Evolutionary conservation across 176 grass and related monocot genomes (phyloP), one percentile per base, ranked within the genome.

Genomic region (Poa annua): DNA sequence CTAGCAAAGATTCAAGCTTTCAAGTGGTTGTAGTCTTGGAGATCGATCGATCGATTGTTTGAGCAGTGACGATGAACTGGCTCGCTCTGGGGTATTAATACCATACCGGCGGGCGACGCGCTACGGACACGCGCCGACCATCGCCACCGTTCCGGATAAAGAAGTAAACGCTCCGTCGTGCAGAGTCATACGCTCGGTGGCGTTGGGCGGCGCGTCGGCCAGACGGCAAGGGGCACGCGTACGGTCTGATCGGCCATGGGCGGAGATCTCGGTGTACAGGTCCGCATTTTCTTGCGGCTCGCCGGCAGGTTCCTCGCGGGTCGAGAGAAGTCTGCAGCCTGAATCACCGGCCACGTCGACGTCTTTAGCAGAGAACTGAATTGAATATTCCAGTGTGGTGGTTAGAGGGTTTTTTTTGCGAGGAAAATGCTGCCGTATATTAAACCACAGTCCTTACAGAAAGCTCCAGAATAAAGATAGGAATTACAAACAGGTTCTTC

Each of bases 91-190:
- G 44, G 1, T 79, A 79, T 86, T 66, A 83, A 86, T 86, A 35
- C 39, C 5, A n/a, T n/a, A n/a, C n/a, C n/a, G n/a, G n/a, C n/a
- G n/a, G n/a, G n/a, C n/a, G n/a, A n/a, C n/a, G n/a, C n/a, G n/a
- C n/a, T n/a, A n/a, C n/a, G n/a, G n/a, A n/a, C 7, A 25, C 75
- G 77, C 78, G 45, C 83, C 78, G 72, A 77, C 88, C 78, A 52
- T 24, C 57, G 17, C 13, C 11, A 5, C 32, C 3, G 1, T 26
- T 22, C 39, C 6, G 6, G 65, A 57, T 78, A 87, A 62, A 87
- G 63, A 87, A 86, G 76, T 8, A 11, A 6, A 44, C 10, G 11
- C 12, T 24, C 1, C 13, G 34, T 21, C n/a, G 45, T 19, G 36
- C 75, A 11, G 1, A 51, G 66, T 63, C 76, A 68, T 72, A 62